Evolutionary conservation across 305 asterid genomes (phyloP), one percentile per base, ranked within the genome.

Genomic region (Fraxinus angustifolia): DNA sequence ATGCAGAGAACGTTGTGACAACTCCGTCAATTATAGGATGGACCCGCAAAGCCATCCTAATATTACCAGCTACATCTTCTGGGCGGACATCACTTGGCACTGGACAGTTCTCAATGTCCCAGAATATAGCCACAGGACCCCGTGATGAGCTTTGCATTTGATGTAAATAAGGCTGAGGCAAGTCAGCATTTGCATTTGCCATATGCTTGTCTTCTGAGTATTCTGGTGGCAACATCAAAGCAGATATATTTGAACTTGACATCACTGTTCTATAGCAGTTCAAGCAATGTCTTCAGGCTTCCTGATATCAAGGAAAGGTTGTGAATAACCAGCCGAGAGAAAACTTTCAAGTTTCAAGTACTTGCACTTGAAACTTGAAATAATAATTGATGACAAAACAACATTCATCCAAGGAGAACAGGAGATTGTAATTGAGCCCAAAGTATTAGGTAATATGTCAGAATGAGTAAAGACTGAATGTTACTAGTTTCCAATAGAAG

Each of bases 91-190:
- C 98, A 84, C 92, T 89, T 10, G 99, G 99, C 73, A 96, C 93
- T 0, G 95, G 97, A 77, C 99, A 96, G 88, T 96, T 96, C 84
- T 96, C 98, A 1, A 96, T 94, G 91, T 96, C 99, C 99, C 99
- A 96, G 70, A 94, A 93, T 73, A 96, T 90, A 5, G 92, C 94
- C 77, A 96, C 93, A 0, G 91, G 91, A 75, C 97, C 97, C 10
- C 82, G 86, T 36, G 83, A 76, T 17, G 85, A 79, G 70, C 76
- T 82, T 62, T 77, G 68, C 60, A 7, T 76, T 77, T 86, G 91
- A 82, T 67, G 89, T 35, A 75, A 36, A 36, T 81, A 83, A 77
- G 83, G 84, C 26, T 36, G 77, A 35, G 82, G 56, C 30, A 86
- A 81, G 75, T 81, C 82, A 17, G 76, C n/a, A 68, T 78, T 88